phyloP scores from a whole-genome alignment of 805 yeast genomes.

The Helenozyma rhizophorensis region DNA sequence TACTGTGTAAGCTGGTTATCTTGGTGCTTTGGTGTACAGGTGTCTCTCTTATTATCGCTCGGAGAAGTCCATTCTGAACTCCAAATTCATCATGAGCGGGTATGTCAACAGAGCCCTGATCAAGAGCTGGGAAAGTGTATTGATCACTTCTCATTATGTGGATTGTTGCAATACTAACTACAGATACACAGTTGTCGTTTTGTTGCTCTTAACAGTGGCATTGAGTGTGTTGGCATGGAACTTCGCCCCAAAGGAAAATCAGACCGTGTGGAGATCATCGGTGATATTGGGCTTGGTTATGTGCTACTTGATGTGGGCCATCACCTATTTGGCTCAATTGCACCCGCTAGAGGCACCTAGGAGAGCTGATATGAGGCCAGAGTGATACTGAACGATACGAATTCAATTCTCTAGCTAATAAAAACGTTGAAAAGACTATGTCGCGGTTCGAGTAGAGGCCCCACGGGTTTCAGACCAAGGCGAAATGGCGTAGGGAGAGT shows the following conservation, averaged over 20 bases:
- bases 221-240: slow-evolving; percentile 73
- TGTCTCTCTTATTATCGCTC: slow-evolving; percentile 2
- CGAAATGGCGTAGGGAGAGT: too few relatives aligned
- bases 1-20: too few relatives aligned
- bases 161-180: slow-evolving; percentile 6
- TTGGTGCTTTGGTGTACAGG: too few relatives aligned
- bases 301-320: slow-evolving; percentile 90
- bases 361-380: slow-evolving; percentile 87
- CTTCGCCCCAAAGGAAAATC: slow-evolving; percentile 77
- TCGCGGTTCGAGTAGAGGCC: too few relatives aligned
- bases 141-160: too few relatives aligned
- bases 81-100: slow-evolving; percentile 1
- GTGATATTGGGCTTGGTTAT: slow-evolving; percentile 61
- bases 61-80: neutral
- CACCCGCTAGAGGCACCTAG: slow-evolving; percentile 91
- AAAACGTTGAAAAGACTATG: too few relatives aligned
- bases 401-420: too few relatives aligned
- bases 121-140: too few relatives aligned
- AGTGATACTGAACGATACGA: too few relatives aligned
- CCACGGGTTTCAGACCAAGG: too few relatives aligned
- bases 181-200: slow-evolving; percentile 69
- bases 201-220: slow-evolving; percentile 53
- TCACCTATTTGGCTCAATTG: slow-evolving; percentile 80
- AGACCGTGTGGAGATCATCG: slow-evolving; percentile 44
- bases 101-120: too few relatives aligned